phyloP scores from a whole-genome alignment of 257 asterid genomes.

The Henckelia pumila region DNA sequence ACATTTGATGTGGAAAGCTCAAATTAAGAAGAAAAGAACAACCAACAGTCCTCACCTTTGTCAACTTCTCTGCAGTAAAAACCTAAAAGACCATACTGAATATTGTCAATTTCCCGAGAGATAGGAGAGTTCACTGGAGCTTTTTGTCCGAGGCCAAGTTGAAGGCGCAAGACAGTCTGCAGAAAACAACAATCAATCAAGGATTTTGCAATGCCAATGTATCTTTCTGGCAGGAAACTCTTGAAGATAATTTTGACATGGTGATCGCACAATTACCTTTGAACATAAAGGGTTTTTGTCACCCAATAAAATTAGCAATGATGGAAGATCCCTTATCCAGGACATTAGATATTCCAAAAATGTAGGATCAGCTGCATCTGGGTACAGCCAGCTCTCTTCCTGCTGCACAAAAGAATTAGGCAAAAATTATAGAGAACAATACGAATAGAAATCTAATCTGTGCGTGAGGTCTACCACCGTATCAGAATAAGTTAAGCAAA shows the following conservation, averaged over 20 bases:
- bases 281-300: conserved; percentile 54
- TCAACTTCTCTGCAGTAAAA: conserved; percentile 52
- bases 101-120: conserved; percentile 52
- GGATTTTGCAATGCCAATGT: background rate
- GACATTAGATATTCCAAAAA: conserved; percentile 44
- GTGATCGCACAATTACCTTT: conserved; percentile 53
- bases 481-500: background rate
- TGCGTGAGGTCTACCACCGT: conserved; percentile 10
- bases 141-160: conserved; percentile 58
- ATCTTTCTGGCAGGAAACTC: conserved; percentile 2
- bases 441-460: conserved; percentile 6
- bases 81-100: conserved; percentile 44
- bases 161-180: conserved; percentile 79
- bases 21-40: conserved; percentile 24
- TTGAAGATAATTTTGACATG: background rate
- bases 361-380: conserved; percentile 48
- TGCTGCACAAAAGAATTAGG: conserved; percentile 27
- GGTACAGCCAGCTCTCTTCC: conserved; percentile 48
- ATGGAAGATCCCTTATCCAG: conserved; percentile 77
- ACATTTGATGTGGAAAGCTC: conserved; percentile 28
- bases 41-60: conserved; percentile 38
- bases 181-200: conserved; percentile 24
- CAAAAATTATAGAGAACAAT: conserved; percentile 7
- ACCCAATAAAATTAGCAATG: conserved; percentile 58
- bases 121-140: conserved; percentile 46